Evolutionary conservation across 352 stramenopile species (phyloP).

Genomic region (Phytophthora ramorum): DNA sequence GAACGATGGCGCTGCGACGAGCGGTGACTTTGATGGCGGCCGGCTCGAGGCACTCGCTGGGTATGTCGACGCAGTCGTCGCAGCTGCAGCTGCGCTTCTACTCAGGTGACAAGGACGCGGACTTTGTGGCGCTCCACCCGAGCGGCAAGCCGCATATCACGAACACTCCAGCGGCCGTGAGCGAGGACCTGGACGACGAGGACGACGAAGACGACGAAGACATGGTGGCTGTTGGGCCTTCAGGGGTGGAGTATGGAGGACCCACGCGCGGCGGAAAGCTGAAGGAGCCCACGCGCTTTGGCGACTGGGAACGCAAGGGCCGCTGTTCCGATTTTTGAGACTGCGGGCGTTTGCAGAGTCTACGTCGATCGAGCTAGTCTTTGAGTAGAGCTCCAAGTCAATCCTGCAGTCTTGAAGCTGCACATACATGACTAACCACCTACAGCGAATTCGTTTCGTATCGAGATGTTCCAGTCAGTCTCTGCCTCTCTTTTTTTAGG

Average conservation of each 20-base stretch:
- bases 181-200: constrained; percentile 29
- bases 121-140: constrained; percentile 46
- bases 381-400: too few relatives aligned
- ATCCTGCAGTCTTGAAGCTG: too few relatives aligned
- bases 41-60: constrained; percentile 4
- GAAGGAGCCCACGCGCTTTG: constrained; percentile 96
- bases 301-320: constrained; percentile 98
- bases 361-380: too few relatives aligned
- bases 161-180: constrained; percentile 19
- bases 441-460: too few relatives aligned
- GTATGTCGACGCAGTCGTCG: background rate
- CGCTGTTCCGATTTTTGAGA: constrained; percentile 95
- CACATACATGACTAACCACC: too few relatives aligned
- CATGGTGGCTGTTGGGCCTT: constrained; percentile 93
- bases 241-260: constrained; percentile 93
- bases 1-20: constrained; percentile 33
- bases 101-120: constrained; percentile 37
- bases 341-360: too few relatives aligned
- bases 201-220: constrained; percentile 93
- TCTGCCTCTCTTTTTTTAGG: too few relatives aligned
- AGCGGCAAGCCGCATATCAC: constrained; percentile 32
- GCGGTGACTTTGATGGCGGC: constrained; percentile 5
- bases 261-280: constrained; percentile 93
- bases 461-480: too few relatives aligned
- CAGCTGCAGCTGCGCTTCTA: constrained; percentile 27